Percentiles rank a stretch among this genome's conserved stretches.
Conservation (phyloP, 129 eudicot species). For the Flaveria robusta region DNA sequence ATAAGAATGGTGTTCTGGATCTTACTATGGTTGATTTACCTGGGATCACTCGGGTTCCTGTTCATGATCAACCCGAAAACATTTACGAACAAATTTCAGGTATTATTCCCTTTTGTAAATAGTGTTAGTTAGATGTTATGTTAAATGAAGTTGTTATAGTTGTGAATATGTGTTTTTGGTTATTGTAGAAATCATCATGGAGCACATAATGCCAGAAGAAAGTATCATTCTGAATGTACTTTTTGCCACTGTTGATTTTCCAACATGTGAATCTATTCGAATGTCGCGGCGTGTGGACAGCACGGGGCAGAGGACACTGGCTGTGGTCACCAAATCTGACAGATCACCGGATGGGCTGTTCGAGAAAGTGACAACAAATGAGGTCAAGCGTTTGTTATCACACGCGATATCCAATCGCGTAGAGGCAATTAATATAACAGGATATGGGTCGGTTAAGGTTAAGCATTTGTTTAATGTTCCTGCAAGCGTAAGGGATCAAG, state of each 20-base stretch:
- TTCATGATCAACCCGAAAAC: background rate
- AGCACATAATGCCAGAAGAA: conserved; percentile 29
- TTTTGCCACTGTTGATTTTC: conserved; percentile 32
- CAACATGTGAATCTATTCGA: conserved; percentile 38
- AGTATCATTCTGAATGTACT: conserved; percentile 44
- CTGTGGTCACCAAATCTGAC: conserved; percentile 44
- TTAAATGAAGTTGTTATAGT: too few species aligned
- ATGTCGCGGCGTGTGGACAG: conserved; percentile 38
- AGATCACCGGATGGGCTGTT: conserved; percentile 30
- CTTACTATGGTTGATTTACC: conserved; percentile 4
- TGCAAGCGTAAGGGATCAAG: conserved; percentile 23
- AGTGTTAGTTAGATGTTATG: too few species aligned
- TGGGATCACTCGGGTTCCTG: background rate
- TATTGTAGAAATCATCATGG: background rate
- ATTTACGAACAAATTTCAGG: background rate
- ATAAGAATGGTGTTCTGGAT: background rate
- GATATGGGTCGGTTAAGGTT: background rate
- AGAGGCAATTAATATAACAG: background rate
- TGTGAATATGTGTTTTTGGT: background rate
- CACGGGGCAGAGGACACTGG: conserved; percentile 34
- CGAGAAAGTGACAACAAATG: conserved; percentile 45
- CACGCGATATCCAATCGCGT: background rate
- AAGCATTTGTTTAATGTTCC: conserved; percentile 17
- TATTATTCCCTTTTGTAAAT: background rate
- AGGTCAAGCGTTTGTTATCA: conserved; percentile 31